Evolutionary conservation across 202 grass and related monocot species (phyloP), one percentile per base, ranked within the genome.

Genomic region (Zoysia matrella): DNA sequence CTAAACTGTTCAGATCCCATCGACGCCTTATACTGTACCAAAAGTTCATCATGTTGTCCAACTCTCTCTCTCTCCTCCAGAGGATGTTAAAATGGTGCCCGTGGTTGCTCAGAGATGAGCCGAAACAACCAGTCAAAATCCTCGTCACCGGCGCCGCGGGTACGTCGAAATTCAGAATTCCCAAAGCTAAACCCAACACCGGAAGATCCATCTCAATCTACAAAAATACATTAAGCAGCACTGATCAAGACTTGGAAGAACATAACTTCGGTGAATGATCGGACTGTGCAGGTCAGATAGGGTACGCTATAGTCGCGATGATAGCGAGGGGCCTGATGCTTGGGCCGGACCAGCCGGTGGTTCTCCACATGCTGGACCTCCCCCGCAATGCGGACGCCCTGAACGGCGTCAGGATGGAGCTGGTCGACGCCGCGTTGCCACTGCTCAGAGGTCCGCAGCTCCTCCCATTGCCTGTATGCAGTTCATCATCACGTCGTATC

Each of bases 301-400:
- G 86, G 14, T 94, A 91, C 42, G 80, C 92, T 41, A 82, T 91
- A 45, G 82, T 94, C 11, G 60, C 84, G 3, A 91, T 89, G 89
- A 94, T 94, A 76, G 92, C 86, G 60, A 91, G 86, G 83, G 92
- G 92, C 1, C 78, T 82, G 47, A 87, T 94, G 92, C 83, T 94
- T 43, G 84, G 89, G 6, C 86, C 77, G 4, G 77, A 89, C 52
- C 92, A 94, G 80, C 83, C 89, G 50, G 73, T 94, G 75, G 68
- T 91, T n/a, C 84, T 94, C 49, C 92, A 89, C 86, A 77, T 94
- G 84, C 78, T 94, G 11, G 86, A 80, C 44, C 52, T 89, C 53
- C 84, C 81, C 15, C 42, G 2, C 12, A 11, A 1, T 67, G 74
- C 56, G 6, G 77, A 80, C 10, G 78, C 86, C 7, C 82, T 89